Base-by-base conservation (phyloP, 2,329 filamentous ascomycete species). In the Verticillium longisporum region DNA sequence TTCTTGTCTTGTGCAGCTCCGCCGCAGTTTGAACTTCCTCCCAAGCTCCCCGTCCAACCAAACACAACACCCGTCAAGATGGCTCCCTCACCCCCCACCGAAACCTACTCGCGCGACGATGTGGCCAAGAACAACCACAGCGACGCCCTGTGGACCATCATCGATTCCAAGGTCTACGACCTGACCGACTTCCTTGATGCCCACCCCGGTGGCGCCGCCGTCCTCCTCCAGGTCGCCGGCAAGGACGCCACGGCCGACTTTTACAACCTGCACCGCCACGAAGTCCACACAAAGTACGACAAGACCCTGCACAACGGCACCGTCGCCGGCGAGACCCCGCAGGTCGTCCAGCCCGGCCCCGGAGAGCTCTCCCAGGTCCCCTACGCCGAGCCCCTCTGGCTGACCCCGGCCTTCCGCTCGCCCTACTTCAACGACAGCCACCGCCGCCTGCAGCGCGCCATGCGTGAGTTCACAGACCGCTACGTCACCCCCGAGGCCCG, bases 211-310 rank as follows among this genome's bases (percentile, higher is more conserved):
- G 92, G 91, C 69, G 86, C 88, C 69, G 87, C 89, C 54, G 91
- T 96, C 31, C 84, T 96, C 41, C 82, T 84, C 60, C 91, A 96
- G 75, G 85, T 94, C 56, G 92, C 90, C 34, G 92, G 92, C 64
- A 83, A 86, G 66, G 92, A 96, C 71, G 91, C 91, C 58, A 96
- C 92, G 1, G 78, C 83, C 38, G 89, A 88, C 61, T 96, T 96
- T 76, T 96, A 96, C 84, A 96, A 96, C 79, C 86, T 97, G 59
- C 92, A 97, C 77, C 83, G 92, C 32, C 91, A 96, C 68, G 92
- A 96, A 75, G 90, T 96, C n/a, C 83, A 96, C 11, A 79, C 87
- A 63, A 92, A 92, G 73, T 96, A 96, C 80, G 77, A 82, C 56
- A 80, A 84, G 68, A 60, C 59, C 55, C 83, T 96, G 18, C 88